A percentile compares a stretch with the other conserved stretches of the same genome.
Evolutionary conservation across 352 stramenopile genomes (phyloP).

Genomic region (Phytophthora crassamura): DNA sequence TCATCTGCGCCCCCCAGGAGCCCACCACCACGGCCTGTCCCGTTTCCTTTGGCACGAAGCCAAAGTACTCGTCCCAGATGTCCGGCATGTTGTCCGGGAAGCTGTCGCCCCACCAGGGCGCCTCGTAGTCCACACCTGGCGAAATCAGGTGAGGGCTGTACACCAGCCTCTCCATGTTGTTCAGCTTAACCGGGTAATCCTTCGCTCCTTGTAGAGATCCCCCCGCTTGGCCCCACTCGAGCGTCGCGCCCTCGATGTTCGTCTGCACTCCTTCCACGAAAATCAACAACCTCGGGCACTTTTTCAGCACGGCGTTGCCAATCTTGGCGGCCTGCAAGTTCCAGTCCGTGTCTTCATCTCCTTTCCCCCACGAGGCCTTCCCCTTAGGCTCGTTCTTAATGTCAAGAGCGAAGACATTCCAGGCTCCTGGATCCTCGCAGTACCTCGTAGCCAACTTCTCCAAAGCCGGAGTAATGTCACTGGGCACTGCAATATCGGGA

Average conservation of each 20-base stretch:
- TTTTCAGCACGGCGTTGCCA: conserved; percentile 70
- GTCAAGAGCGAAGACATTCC: conserved; percentile 81
- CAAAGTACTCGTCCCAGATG: conserved; percentile 76
- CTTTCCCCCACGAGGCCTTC: conserved; percentile 68
- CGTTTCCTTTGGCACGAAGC: conserved; percentile 63
- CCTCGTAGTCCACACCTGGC: conserved; percentile 66
- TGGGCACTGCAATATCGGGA: conserved; percentile 57
- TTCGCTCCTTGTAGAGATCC: conserved; percentile 67
- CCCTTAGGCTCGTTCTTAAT: conserved; percentile 86
- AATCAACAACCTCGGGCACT: conserved; percentile 65
- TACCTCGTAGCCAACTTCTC: conserved; percentile 64
- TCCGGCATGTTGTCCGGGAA: conserved; percentile 76
- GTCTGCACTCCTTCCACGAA: conserved; percentile 83
- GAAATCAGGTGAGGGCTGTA: conserved; percentile 77
- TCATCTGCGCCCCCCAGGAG: conserved; percentile 72
- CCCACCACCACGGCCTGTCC: conserved; percentile 68
- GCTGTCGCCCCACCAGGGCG: conserved; percentile 64
- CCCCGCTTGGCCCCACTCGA: conserved; percentile 68
- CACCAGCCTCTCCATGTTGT: conserved; percentile 73
- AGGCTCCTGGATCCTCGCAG: conserved; percentile 62
- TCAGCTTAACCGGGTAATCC: conserved; percentile 68
- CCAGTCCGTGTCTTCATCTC: conserved; percentile 71
- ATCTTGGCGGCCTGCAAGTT: conserved; percentile 64
- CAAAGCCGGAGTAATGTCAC: conserved; percentile 63
- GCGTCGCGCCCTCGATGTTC: conserved; percentile 60